Evolutionary conservation across 2,329 filamentous ascomycete genomes (phyloP), one percentile per base, ranked within the genome.

Genomic region (Clarireedia hainanense): DNA sequence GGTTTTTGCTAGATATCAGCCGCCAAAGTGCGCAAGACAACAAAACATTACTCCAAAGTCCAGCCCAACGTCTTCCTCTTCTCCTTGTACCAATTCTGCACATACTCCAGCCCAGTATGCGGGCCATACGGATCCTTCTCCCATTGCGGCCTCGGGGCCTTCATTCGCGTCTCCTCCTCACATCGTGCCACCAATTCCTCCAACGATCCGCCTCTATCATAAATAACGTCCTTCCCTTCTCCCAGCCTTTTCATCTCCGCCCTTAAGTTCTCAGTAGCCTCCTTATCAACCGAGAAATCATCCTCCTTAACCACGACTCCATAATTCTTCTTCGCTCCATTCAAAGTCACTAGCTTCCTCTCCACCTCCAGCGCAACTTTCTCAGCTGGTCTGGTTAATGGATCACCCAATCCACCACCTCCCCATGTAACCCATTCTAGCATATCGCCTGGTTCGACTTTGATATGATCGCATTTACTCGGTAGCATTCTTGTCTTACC

Each of bases 391-490:
- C 50, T 52, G 2, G 50, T 47, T 9, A 46, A 9, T 6, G 50
- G 42, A 46, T 47, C 42, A 20, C 50, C 50, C 1, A 52, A 30
- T 14, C 42, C 50, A 14, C 50, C 50, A 4, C 42, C 50, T 30
- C 40, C 50, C 50, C 50, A 52, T 6, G 50, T 52, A 5, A 47
- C 50, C 50, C 50, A 52, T 47, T 52, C 50, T 15, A 52, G 39
- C 30, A 52, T 20, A 37, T 52, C 50, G 2, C 50, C 40, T n/a
- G 42, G 50, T 36, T 17, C 7, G 6, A 52, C 50, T n/a, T 34
- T 46, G 3, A 47, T 12, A 27, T 52, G 50, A 47, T 52, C 50
- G 20, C 50, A 52, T 47, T 52, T 52, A 46, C 50, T 52, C 27
- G 30, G 27, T 4, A 52, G 9, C 17, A 52, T 46, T 46, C 15